Percentiles rank a stretch among this genome's conserved stretches.
These are phyloP conservation scores for Kurtzmaniella cleridarum DNA, from an alignment of 805 yeast species.

Conservation along the genomic window DNA sequence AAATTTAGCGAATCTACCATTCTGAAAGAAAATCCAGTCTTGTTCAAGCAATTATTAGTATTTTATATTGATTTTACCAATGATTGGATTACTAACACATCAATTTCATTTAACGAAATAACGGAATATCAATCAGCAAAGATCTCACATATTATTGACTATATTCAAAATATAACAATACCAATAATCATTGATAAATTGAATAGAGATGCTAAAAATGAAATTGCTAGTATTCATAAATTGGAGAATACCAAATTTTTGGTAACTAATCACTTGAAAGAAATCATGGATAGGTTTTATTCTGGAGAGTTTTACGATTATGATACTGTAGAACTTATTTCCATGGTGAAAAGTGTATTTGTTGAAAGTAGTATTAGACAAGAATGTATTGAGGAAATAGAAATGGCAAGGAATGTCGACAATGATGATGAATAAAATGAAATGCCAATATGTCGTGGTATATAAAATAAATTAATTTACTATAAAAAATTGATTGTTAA, in stretches of 20 bases:
- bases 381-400: constrained; percentile 40
- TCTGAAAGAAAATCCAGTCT: constrained; percentile 21
- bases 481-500: not conserved
- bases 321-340: constrained; percentile 41
- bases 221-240: constrained; percentile 20
- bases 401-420: constrained; percentile 32
- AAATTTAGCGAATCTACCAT: constrained; percentile 13
- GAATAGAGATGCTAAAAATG: constrained; percentile 11
- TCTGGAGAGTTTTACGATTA: constrained; percentile 48
- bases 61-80: constrained; percentile 24
- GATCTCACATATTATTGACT: constrained; percentile 20
- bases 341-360: constrained; percentile 39
- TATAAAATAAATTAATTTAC: no score
- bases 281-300: constrained; percentile 45
- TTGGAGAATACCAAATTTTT: constrained; percentile 26
- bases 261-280: constrained; percentile 35
- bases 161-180: constrained; percentile 12
- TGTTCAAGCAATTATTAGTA: constrained; percentile 21
- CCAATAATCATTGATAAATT: constrained; percentile 12
- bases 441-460: no score
- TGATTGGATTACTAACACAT: constrained; percentile 21
- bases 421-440: not conserved
- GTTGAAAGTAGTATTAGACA: constrained; percentile 42
- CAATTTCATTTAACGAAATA: constrained; percentile 24
- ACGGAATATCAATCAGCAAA: constrained; percentile 30